phyloP scores from a whole-genome alignment of 78 protist species.

The Mastigamoeba balamuthi region DNA sequence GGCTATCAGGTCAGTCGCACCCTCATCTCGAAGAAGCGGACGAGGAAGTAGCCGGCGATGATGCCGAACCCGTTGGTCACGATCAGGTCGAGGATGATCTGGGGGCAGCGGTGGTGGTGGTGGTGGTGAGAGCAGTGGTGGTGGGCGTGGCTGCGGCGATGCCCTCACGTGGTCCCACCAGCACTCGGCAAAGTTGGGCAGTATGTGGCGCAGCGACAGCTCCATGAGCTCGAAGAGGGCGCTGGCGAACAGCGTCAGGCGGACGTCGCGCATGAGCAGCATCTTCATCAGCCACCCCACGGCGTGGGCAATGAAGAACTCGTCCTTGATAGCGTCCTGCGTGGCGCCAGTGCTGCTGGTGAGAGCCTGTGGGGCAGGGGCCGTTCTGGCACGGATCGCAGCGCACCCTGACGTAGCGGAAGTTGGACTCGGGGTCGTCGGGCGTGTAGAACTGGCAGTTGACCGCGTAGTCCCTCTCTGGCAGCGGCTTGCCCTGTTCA shows the following conservation, averaged over 20 bases:
- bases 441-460: conserved; percentile 63
- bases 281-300: conserved; percentile 75
- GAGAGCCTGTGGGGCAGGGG: not conserved
- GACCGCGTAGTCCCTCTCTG: conserved; percentile 65
- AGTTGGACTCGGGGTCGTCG: conserved; percentile 27
- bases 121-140: no score
- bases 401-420: not conserved
- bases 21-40: conserved; percentile 34
- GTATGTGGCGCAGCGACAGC: conserved; percentile 49
- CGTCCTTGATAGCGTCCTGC: conserved; percentile 42
- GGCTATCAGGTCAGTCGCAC: no score
- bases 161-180: conserved; percentile 81
- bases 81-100: conserved; percentile 54
- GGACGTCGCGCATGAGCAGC: conserved; percentile 53
- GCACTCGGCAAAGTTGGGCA: conserved; percentile 83
- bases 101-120: not conserved
- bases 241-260: conserved; percentile 17
- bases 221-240: conserved; percentile 71
- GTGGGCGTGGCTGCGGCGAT: no score
- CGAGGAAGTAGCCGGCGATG: conserved; percentile 24
- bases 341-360: not conserved
- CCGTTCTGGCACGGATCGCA: not conserved
- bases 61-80: conserved; percentile 71
- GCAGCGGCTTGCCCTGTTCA: conserved; percentile 26
- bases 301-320: conserved; percentile 70